Evolutionary conservation across 371 early-diverging fungal genomes (phyloP), one percentile per base, ranked within the genome.

Genomic region (Lichtheimia ramosa): DNA sequence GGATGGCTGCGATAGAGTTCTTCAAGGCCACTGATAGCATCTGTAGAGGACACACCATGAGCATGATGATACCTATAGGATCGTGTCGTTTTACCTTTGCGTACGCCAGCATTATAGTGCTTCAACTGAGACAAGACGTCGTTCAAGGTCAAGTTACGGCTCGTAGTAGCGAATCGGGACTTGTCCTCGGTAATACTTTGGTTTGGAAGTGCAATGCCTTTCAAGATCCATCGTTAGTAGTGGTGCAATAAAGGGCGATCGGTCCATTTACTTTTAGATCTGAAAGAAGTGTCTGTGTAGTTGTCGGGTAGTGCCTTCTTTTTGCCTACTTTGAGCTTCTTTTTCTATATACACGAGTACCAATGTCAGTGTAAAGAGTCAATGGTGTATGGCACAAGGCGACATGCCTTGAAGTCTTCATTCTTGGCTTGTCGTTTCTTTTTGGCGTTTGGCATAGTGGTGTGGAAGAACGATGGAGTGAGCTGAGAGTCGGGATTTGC

Each of bases 321-420:
- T 72, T 94, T 91, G 50, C 96, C 96, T 43, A 96, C 88, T 70
- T 96, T 96, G 41, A 96, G 84, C 74, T 91, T 93, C 63, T 88
- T 86, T 90, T 96, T 95, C 89, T 39, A 14, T 13, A 55, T 46
- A 39, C 21, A 4, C 21, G 21, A 50, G 14, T n/a, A n/a, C n/a
- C 6, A 34, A 42, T 34, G 54, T 25, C 23, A 55, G 27, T 25
- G 2, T 14, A 27, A 56, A 48, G n/a, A n/a, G 6, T 8, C 15
- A n/a, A n/a, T 34, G 23, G n/a, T 39, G 12, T n/a, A 13, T 18
- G 28, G 10, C 8, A 25, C 14, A 27, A 27, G 43, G 46, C 12
- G 48, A 49, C 43, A 18, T 65, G 83, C 89, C 77, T 92, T 83
- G 66, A 93, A 93, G 74, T 94, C 94, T 59, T 88, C 89, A 56